Evolutionary conservation across 208 protist species (phyloP).

Genomic region (Lotmaria passim): DNA sequence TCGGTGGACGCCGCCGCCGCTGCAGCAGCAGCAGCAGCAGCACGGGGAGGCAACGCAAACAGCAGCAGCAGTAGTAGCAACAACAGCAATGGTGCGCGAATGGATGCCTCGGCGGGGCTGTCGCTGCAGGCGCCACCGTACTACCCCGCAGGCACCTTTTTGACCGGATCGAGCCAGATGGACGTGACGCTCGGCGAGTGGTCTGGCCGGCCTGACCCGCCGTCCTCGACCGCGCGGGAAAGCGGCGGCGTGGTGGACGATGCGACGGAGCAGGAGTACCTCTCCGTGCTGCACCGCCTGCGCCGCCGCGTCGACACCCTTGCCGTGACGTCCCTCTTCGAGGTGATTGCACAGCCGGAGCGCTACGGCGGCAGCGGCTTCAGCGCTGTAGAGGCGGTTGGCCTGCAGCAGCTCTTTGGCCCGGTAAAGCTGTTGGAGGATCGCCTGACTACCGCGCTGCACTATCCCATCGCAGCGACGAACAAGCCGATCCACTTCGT

Average conservation of each 20-base stretch:
- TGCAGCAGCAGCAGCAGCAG: slow-evolving; percentile 6
- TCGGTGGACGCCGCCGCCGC: slow-evolving; percentile 39
- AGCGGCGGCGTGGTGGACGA: slow-evolving; percentile 38
- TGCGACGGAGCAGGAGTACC: slow-evolving; percentile 71
- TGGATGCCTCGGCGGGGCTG: slow-evolving; percentile 10
- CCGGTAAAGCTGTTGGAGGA: slow-evolving; percentile 84
- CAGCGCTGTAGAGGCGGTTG: slow-evolving; percentile 64
- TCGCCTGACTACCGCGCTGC: slow-evolving; percentile 64
- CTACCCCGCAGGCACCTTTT: slow-evolving; percentile 60
- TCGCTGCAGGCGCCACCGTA: slow-evolving; percentile 23
- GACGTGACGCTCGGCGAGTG: slow-evolving; percentile 77
- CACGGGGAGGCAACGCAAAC: background rate
- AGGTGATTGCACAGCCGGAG: slow-evolving; percentile 58
- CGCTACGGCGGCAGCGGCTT: slow-evolving; percentile 62
- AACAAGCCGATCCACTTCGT: slow-evolving; percentile 81
- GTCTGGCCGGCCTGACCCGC: slow-evolving; percentile 49
- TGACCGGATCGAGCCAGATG: slow-evolving; percentile 53
- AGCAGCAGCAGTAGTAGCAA: slow-evolving; percentile 5
- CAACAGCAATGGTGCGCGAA: no score
- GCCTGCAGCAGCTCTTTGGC: slow-evolving; percentile 78
- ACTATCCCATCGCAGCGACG: slow-evolving; percentile 51
- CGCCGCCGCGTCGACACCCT: slow-evolving; percentile 58
- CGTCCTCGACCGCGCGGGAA: slow-evolving; percentile 30
- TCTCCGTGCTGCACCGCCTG: slow-evolving; percentile 74
- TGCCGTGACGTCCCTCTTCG: slow-evolving; percentile 60